Evolutionary conservation across 1,284 basidiomycete genomes (phyloP).

Genomic region (Ustilago crameri): DNA sequence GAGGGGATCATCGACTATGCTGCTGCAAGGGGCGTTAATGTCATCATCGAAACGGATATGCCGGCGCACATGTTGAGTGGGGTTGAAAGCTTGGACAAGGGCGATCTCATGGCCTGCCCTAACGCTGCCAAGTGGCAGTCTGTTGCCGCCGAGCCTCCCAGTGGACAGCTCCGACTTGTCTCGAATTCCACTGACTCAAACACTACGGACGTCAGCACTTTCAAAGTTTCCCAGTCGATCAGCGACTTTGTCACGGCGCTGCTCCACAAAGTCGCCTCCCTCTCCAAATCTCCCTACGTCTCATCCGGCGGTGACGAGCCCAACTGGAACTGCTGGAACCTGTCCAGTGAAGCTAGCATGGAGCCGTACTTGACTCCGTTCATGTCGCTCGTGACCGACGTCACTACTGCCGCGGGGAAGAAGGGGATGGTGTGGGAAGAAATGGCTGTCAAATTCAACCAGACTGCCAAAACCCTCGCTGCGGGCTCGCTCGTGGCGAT

Average conservation of each 20-base stretch:
- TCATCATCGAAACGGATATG: conserved; percentile 78
- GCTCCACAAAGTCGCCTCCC: conserved; percentile 58
- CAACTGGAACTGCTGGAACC: conserved; percentile 76
- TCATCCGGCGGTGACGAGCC: conserved; percentile 86
- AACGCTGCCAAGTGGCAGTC: conserved; percentile 75
- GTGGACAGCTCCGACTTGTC: conserved; percentile 75
- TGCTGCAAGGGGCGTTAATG: conserved; percentile 80
- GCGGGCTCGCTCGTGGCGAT: conserved; percentile 78
- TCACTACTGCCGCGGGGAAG: conserved; percentile 71
- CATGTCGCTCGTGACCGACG: conserved; percentile 73
- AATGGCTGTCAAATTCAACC: conserved; percentile 60
- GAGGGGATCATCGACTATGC: conserved; percentile 78
- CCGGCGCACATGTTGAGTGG: conserved; percentile 80
- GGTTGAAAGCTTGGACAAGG: conserved; percentile 77
- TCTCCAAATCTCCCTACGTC: conserved; percentile 76
- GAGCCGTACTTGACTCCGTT: conserved; percentile 72
- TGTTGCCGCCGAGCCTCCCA: conserved; percentile 75
- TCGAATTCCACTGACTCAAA: conserved; percentile 72
- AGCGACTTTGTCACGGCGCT: conserved; percentile 51
- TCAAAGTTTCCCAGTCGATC: conserved; percentile 69
- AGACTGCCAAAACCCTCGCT: conserved; percentile 70
- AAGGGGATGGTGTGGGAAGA: conserved; percentile 80
- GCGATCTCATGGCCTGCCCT: conserved; percentile 77
- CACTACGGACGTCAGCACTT: conserved; percentile 58
- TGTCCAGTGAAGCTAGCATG: conserved; percentile 40